phyloP scores from a whole-genome alignment of 371 early-diverging fungal genomes.

The Apophysomyces trapeziformis region DNA sequence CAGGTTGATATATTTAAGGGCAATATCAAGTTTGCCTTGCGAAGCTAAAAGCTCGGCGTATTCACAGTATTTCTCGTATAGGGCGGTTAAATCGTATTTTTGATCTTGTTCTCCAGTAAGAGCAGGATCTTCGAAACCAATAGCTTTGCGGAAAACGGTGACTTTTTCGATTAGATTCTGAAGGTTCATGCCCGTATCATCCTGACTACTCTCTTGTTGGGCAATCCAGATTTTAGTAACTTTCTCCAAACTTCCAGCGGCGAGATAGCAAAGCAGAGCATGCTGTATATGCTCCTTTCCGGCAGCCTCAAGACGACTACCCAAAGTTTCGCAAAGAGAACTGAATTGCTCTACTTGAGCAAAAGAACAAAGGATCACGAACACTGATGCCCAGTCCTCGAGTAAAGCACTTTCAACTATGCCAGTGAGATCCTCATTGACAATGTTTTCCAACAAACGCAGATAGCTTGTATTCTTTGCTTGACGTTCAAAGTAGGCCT shows the following conservation, averaged over 20 bases:
- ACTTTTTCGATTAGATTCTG: slow-evolving; percentile 91
- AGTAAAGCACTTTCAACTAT: slow-evolving; percentile 79
- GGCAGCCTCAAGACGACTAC: slow-evolving; percentile 64
- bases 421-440: slow-evolving; percentile 80
- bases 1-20: slow-evolving; percentile 76
- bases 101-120: slow-evolving; percentile 53
- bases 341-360: slow-evolving; percentile 79
- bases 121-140: slow-evolving; percentile 64
- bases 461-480: slow-evolving; percentile 67
- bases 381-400: slow-evolving; percentile 90
- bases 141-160: slow-evolving; percentile 88
- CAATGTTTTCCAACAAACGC: slow-evolving; percentile 82
- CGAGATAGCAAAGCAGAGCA: slow-evolving; percentile 90
- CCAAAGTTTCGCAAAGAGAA: slow-evolving; percentile 71
- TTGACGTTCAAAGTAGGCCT: slow-evolving; percentile 81
- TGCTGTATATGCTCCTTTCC: slow-evolving; percentile 43
- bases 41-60: slow-evolving; percentile 81
- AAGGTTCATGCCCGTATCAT: slow-evolving; percentile 41
- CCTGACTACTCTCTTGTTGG: slow-evolving; percentile 26
- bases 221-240: slow-evolving; percentile 87
- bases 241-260: slow-evolving; percentile 86
- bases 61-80: slow-evolving; percentile 87
- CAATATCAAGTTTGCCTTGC: slow-evolving; percentile 78
- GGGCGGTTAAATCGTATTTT: slow-evolving; percentile 65
- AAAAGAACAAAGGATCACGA: slow-evolving; percentile 93